A percentile compares a stretch with the other conserved stretches of the same genome.
phyloP scores from a whole-genome alignment of 257 asterid genomes.

The Haberlea rhodopensis region DNA sequence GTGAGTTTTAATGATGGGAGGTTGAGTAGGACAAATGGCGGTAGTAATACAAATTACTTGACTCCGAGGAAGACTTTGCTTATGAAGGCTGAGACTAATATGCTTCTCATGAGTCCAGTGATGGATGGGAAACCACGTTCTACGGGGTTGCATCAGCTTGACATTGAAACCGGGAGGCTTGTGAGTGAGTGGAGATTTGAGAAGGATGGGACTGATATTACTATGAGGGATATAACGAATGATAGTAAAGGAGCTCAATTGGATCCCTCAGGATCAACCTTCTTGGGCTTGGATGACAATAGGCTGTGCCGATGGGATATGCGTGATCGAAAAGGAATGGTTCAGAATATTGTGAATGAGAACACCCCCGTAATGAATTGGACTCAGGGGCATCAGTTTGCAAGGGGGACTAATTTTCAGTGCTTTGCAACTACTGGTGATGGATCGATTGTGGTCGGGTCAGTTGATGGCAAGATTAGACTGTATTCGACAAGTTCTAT shows the following conservation, averaged over 20 bases:
- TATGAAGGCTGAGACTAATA: constrained; percentile 88
- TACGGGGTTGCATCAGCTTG: constrained; percentile 85
- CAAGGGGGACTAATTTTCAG: constrained; percentile 92
- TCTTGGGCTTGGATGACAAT: constrained; percentile 91
- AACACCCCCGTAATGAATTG: constrained; percentile 90
- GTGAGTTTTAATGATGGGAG: constrained; percentile 65
- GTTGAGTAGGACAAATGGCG: constrained; percentile 36
- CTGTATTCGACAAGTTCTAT: constrained; percentile 79
- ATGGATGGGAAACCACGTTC: constrained; percentile 60
- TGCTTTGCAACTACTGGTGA: constrained; percentile 99
- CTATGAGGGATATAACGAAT: constrained; percentile 89
- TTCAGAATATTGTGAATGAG: constrained; percentile 66
- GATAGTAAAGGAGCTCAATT: constrained; percentile 88
- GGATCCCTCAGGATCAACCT: constrained; percentile 95
- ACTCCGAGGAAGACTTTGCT: constrained; percentile 91
- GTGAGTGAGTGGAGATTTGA: constrained; percentile 94
- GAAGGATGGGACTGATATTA: constrained; percentile 89
- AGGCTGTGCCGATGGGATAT: constrained; percentile 97
- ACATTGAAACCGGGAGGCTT: constrained; percentile 79
- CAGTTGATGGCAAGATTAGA: constrained; percentile 94
- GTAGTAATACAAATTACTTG: constrained; percentile 27
- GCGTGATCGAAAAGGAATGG: constrained; percentile 87
- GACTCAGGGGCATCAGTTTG: constrained; percentile 97
- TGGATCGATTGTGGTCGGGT: constrained; percentile 93
- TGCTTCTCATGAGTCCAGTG: constrained; percentile 93